phyloP scores from a whole-genome alignment of 2,329 filamentous ascomycete genomes.

The Neonectria ditissima region DNA sequence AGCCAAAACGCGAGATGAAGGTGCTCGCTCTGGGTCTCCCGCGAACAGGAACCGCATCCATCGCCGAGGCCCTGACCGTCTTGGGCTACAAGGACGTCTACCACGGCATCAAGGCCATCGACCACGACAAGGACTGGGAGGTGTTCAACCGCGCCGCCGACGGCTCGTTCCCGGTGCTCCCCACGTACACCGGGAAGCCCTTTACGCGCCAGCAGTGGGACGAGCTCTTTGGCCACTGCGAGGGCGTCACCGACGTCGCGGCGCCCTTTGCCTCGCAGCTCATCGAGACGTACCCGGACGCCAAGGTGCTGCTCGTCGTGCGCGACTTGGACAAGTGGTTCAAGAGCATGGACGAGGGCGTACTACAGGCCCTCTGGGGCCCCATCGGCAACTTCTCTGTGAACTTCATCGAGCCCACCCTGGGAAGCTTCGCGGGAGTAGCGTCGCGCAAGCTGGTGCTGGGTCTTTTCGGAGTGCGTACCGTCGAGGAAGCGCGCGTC shows the following conservation, averaged over 20 bases:
- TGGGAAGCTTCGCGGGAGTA: slow-evolving; percentile 47
- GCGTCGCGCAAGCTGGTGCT: slow-evolving; percentile 44
- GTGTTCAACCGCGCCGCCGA: slow-evolving; percentile 46
- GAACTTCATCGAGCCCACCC: slow-evolving; percentile 43
- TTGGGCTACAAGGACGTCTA: slow-evolving; percentile 51
- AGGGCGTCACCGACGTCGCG: slow-evolving; percentile 48
- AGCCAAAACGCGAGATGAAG: slow-evolving; percentile 41
- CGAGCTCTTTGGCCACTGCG: slow-evolving; percentile 45
- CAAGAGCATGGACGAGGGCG: slow-evolving; percentile 47
- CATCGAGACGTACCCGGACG: slow-evolving; percentile 48
- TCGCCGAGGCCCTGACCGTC: slow-evolving; percentile 47
- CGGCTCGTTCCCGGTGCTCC: slow-evolving; percentile 43
- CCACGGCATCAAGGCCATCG: slow-evolving; percentile 45
- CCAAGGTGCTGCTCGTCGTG: slow-evolving; percentile 49
- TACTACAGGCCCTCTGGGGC: slow-evolving; percentile 43
- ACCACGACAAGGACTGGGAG: slow-evolving; percentile 40
- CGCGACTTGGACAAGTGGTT: slow-evolving; percentile 50
- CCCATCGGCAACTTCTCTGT: slow-evolving; percentile 34
- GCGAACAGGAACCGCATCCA: slow-evolving; percentile 51
- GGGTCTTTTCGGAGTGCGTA: slow-evolving; percentile 44
- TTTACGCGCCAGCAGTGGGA: slow-evolving; percentile 50
- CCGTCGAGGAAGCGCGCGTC: slow-evolving; percentile 35
- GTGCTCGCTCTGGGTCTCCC: slow-evolving; percentile 48
- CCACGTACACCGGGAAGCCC: slow-evolving; percentile 42
- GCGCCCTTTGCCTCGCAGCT: slow-evolving; percentile 45